These are phyloP conservation scores for Bretschneidera sinensis DNA, from an alignment of 345 rosid genomes.

Conservation along the genomic window DNA sequence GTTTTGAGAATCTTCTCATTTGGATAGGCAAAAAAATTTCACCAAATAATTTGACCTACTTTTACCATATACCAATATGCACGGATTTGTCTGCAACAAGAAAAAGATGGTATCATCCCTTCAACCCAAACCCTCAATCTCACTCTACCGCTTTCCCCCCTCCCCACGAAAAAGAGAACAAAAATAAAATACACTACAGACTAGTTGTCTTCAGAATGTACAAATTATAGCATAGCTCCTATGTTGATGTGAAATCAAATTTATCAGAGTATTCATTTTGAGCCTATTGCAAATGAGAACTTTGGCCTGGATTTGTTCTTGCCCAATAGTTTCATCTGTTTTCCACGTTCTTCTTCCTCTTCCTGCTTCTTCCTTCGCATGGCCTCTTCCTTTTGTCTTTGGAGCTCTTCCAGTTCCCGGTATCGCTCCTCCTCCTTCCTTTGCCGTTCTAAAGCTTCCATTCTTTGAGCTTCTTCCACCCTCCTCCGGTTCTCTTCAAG, in stretches of 20 bases:
- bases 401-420: conserved; percentile 74
- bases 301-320: conserved; percentile 95
- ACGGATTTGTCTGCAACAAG: too few species aligned
- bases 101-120: too few species aligned
- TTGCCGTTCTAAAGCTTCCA: conserved; percentile 83
- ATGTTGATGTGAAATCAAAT: not conserved
- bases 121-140: too few species aligned
- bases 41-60: too few species aligned
- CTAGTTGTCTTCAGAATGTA: too few species aligned
- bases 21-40: too few species aligned
- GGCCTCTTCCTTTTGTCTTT: conserved; percentile 79
- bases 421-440: conserved; percentile 81
- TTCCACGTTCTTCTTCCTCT: conserved; percentile 85
- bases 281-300: conserved; percentile 79
- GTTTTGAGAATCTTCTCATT: too few species aligned
- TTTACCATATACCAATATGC: too few species aligned
- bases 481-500: conserved; percentile 69
- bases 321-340: conserved; percentile 90
- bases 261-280: conserved; percentile 44
- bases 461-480: conserved; percentile 79
- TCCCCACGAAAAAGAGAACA: too few species aligned
- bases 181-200: too few species aligned
- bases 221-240: too few species aligned
- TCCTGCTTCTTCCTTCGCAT: conserved; percentile 78
- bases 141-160: too few species aligned